Evolutionary conservation across 495 filamentous ascomycete species (phyloP), one percentile per base, ranked within the genome.

Genomic region (Friedmanniomyces endolithicus): DNA sequence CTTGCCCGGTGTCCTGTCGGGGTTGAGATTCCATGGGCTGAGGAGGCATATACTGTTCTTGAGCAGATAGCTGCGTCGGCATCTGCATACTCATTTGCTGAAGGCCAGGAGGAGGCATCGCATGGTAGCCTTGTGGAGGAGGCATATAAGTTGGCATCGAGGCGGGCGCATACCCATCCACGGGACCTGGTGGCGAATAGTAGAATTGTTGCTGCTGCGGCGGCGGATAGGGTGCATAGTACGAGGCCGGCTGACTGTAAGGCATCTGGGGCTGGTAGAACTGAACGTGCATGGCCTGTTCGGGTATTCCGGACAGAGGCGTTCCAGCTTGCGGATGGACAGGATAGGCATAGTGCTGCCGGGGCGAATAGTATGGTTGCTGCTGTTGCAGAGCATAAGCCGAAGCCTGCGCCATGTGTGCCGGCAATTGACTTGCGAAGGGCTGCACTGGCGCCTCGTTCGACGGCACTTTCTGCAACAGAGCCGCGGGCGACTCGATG

Each of bases 261-360:
- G 45, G 6, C 27, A 45, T 40, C 54, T 60, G 57, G 1, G 88
- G 89, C 59, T 95, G 90, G 72, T 95, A 97, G 8, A 90, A 82
- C 46, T 84, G 84, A 22, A 94, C 92, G 62, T 97, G 88, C 39
- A 96, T 87, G 14, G 88, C 88, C 52, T 87, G 85, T 67, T 97
- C 92, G 8, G 92, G 92, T 52, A 98, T 94, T 52, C 95, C 89
- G 1, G 90, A 92, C 29, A 95, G 76, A 0, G 92, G 90, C 12
- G 92, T 96, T n/a, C 82, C 84, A 6, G 75, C 76, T 20, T 88
- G 85, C 25, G 81, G 67, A 58, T 94, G 88, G 52, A 81, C 83
- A 22, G 86, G 78, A 63, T 83, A 86, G n/a, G 87, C 88, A 2
- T 79, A 72, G 51, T 86, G 80, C 46, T 85, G 79, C 37, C 72